These are phyloP conservation scores for Paragyromitra xinjiangensis DNA, from an alignment of 495 filamentous ascomycete genomes.

Conservation along the genomic window DNA sequence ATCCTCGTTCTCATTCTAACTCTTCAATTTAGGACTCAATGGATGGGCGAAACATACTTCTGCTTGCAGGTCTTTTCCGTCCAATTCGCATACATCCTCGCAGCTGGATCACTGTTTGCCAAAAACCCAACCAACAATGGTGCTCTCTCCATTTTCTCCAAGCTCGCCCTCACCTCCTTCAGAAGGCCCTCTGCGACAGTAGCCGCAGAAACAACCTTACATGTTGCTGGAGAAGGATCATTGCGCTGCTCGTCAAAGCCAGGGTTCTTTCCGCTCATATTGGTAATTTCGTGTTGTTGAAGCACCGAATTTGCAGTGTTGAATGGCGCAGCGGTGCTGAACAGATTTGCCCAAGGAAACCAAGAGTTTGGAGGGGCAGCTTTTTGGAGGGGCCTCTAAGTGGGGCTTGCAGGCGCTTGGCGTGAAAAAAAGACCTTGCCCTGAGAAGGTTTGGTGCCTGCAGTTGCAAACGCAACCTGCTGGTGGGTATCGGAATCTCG, in stretches of 20 bases:
- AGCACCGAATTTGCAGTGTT: neutral
- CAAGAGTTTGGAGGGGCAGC: conserved; percentile 1
- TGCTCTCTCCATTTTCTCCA: conserved; percentile 70
- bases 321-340: neutral
- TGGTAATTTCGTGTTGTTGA: neutral
- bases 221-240: conserved; percentile 66
- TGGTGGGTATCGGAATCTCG: conserved; percentile 1
- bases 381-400: conserved; percentile 35
- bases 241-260: neutral
- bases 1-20: neutral
- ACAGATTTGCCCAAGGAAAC: neutral
- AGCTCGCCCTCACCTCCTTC: conserved; percentile 74
- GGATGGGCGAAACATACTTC: conserved; percentile 70
- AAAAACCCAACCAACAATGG: conserved; percentile 90
- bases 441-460: conserved; percentile 16
- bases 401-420: conserved; percentile 41
- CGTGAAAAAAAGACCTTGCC: conserved; percentile 31
- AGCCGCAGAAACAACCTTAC: conserved; percentile 89
- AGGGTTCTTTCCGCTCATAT: conserved; percentile 36
- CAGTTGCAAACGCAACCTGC: conserved; percentile 19
- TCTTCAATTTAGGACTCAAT: neutral
- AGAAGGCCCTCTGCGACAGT: conserved; percentile 80
- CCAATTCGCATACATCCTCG: conserved; percentile 93
- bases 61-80: conserved; percentile 94
- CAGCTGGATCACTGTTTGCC: conserved; percentile 88